These are phyloP conservation scores for Wallacemonas sp. DNA, from an alignment of 208 protist genomes.

Conservation along the genomic window DNA sequence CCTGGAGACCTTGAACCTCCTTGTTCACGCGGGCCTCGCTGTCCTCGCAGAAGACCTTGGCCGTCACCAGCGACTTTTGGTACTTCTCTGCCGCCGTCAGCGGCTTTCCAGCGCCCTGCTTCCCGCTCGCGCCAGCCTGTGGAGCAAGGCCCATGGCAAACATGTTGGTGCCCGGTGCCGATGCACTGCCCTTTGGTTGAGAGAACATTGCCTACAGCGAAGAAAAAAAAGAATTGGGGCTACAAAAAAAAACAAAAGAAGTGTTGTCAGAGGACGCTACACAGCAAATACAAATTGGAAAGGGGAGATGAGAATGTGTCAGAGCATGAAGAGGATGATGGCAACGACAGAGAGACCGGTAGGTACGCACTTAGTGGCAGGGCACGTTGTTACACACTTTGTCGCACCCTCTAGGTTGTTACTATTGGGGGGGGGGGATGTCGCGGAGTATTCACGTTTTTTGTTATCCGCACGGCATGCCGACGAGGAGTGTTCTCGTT, in stretches of 20 bases:
- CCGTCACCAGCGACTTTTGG: constrained; percentile 67
- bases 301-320: no score
- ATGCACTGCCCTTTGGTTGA: constrained; percentile 15
- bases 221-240: background rate
- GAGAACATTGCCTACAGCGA: constrained; percentile 33
- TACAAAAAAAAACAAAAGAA: background rate
- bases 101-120: constrained; percentile 18
- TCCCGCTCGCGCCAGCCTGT: background rate
- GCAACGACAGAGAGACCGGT: no score
- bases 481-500: no score
- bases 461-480: no score
- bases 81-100: constrained; percentile 64
- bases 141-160: constrained; percentile 6
- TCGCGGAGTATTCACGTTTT: no score
- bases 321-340: no score
- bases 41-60: constrained; percentile 75
- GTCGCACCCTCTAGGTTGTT: no score
- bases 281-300: no score
- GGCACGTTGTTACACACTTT: no score
- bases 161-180: constrained; percentile 1
- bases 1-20: constrained; percentile 54
- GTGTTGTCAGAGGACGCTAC: background rate
- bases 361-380: no score
- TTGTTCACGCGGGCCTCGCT: constrained; percentile 54
- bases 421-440: no score